Base-by-base conservation (phyloP, 306 rosid species). In the Cucumis cinereus region DNA sequence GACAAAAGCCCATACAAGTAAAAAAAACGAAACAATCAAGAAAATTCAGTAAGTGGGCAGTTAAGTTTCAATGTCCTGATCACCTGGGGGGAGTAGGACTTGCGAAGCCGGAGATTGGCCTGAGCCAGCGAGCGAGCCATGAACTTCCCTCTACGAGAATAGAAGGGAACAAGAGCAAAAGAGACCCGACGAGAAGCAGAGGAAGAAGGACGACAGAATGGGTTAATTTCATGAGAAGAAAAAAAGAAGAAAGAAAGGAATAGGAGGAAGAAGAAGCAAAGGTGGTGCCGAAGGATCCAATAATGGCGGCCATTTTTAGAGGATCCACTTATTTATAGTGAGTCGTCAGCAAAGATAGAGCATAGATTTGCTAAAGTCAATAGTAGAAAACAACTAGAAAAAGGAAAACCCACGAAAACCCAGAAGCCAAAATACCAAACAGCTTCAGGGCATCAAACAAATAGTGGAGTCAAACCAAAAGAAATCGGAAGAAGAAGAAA, bases 51-150 rank as follows among this genome's bases (percentile, higher is more conserved):
- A 55, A 55, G 30, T 36, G 50, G 23, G 61, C 4, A 33, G 38
- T 36, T 13, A 14, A 36, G 16, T 6, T 58, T 19, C 14, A 20
- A 0, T 75, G 38, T 15, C 33, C 19, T 15, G 7, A 11, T 7
- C 19, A 94, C 98, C 95, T 94, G 84, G 13, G 90, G 86, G 50
- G 82, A 96, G 81, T 98, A 30, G 35, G 35, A 30, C 4, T 30
- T 30, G 35, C 35, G 35, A 30, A 5, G 35, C 35, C 35, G 35
- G 35, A 30, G 99, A 75, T 85, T 89, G 88, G 89, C 90, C 61
- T 36, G 82, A 30, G 98, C 86, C 43, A 84, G 82, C 45, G 94
- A 63, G 83, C 89, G 96, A 82, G 91, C 86, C 99, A 90, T 94
- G 86, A 80, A 86, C 75, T 79, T 86, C 47, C 63, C 79, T 64